Base-by-base conservation (phyloP, 140 eudicot genomes). In the Ambrosia hybrid region DNA sequence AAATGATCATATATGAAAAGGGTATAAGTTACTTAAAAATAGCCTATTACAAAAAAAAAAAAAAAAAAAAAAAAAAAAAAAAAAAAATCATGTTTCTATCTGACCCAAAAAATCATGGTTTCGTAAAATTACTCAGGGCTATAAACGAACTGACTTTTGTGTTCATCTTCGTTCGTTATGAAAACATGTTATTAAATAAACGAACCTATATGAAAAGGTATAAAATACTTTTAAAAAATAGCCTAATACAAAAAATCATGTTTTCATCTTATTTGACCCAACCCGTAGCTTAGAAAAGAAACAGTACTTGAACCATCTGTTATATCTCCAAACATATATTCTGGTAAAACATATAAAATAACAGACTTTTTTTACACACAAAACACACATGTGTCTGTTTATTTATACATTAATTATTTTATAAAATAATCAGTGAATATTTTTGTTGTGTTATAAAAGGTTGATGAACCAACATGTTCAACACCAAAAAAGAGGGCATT, bases 391-490 rank as follows among this genome's bases (percentile, higher is more conserved):
- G 26, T 21, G 26, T 21, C 26, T 21, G 26, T 21, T 21, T 21
- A 21, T 21, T 21, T 21, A 21, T 21, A 21, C 26, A 21, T 21
- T 21, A 21, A 21, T 21, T 21, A 21, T 21, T 21, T 21, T 21
- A 21, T 21, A 21, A 21, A 21, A 21, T 21, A 5, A 9, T 5
- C 6, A 3, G 46, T 0, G 46, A 21, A 21, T 41, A 41, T 41
- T 53, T 53, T 13, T 53, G 9, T 53, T 53, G 51, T 52, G 7
- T 4, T 52, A 4, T 52, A 53, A 53, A 52, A 52, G 98, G 96
- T 89, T 72, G 98, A 93, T 83, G 85, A 93, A 77, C 94, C 98
- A 17, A 84, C 96, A 43, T 94, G 97, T 53, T 84, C 97, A 17
- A 90, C 99, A 0, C 99, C 99, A 0, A 86, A 80, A 76, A 90